Percentiles rank a stretch among this genome's conserved stretches.
phyloP scores from a whole-genome alignment of 2,329 filamentous ascomycete genomes.

The Periconia sp. region DNA sequence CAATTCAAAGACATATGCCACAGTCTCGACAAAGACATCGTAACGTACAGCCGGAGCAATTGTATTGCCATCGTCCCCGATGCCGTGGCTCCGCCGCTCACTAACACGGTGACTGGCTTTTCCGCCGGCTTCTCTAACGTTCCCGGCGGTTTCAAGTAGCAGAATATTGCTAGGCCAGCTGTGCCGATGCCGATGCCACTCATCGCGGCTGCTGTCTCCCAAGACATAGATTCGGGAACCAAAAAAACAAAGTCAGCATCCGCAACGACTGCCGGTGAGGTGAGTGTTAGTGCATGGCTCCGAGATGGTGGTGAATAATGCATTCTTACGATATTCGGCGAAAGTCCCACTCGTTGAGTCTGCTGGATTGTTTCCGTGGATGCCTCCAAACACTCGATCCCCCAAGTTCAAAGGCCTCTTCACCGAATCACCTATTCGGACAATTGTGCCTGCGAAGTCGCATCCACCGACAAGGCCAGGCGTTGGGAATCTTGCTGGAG shows the following conservation, averaged over 20 bases:
- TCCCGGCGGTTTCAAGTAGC: not conserved
- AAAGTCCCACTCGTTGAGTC: not conserved
- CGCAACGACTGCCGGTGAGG: too few relatives aligned
- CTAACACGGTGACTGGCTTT: conserved; percentile 9
- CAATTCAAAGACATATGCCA: not conserved
- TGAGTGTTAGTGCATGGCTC: too few relatives aligned
- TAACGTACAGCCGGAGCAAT: conserved; percentile 16
- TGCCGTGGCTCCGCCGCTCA: conserved; percentile 14
- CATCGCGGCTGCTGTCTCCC: not conserved
- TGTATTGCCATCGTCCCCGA: conserved; percentile 20
- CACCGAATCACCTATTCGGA: not conserved
- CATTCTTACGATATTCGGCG: not conserved
- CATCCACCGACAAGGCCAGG: not conserved
- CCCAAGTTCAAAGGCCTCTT: not conserved
- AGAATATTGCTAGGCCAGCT: not conserved
- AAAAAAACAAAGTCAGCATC: not conserved
- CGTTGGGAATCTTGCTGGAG: not conserved
- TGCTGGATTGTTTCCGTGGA: not conserved
- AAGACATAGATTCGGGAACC: not conserved
- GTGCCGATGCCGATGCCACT: not conserved
- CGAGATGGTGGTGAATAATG: too few relatives aligned
- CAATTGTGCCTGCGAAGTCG: not conserved
- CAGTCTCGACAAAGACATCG: too few relatives aligned
- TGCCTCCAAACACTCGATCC: not conserved
- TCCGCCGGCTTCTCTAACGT: not conserved